These are phyloP conservation scores for Ogataea nakhonphanomensis DNA, from an alignment of 805 yeast genomes.

Conservation along the genomic window DNA sequence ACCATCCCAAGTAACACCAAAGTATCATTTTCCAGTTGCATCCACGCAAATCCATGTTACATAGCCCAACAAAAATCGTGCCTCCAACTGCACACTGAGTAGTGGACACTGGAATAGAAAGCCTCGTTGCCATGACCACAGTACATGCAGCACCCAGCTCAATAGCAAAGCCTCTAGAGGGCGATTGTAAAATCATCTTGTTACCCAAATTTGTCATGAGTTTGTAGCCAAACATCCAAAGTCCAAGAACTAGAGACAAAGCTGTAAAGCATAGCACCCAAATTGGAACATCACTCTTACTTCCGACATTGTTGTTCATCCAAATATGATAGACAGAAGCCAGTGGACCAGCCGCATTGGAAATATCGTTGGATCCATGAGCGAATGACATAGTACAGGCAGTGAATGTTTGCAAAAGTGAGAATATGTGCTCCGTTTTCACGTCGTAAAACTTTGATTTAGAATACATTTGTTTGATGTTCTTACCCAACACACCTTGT, in stretches of 20 bases:
- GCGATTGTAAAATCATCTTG: slow-evolving; percentile 70
- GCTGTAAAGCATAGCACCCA: slow-evolving; percentile 74
- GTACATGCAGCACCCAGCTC: slow-evolving; percentile 79
- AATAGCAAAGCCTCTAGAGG: slow-evolving; percentile 72
- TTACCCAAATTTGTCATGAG: slow-evolving; percentile 72
- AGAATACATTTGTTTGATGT: slow-evolving; percentile 48
- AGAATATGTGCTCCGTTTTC: slow-evolving; percentile 64
- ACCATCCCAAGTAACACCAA: slow-evolving; percentile 72
- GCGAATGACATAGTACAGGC: slow-evolving; percentile 81
- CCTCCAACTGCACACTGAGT: slow-evolving; percentile 81
- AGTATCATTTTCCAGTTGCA: slow-evolving; percentile 76
- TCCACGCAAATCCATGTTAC: slow-evolving; percentile 59
- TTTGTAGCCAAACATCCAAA: slow-evolving; percentile 66
- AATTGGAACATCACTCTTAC: slow-evolving; percentile 58
- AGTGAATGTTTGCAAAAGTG: slow-evolving; percentile 66
- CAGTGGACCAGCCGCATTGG: slow-evolving; percentile 76
- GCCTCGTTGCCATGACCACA: slow-evolving; percentile 69
- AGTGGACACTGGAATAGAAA: slow-evolving; percentile 70
- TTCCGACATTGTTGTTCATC: slow-evolving; percentile 44
- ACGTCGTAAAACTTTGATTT: slow-evolving; percentile 65
- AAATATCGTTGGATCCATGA: slow-evolving; percentile 77
- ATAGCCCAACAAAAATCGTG: slow-evolving; percentile 69
- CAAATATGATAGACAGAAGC: slow-evolving; percentile 63
- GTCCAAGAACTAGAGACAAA: slow-evolving; percentile 61
- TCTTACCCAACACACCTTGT: slow-evolving; percentile 41